Evolutionary conservation across 2,329 filamentous ascomycete species (phyloP), one percentile per base, ranked within the genome.

Genomic region (Neofusicoccum sp.): DNA sequence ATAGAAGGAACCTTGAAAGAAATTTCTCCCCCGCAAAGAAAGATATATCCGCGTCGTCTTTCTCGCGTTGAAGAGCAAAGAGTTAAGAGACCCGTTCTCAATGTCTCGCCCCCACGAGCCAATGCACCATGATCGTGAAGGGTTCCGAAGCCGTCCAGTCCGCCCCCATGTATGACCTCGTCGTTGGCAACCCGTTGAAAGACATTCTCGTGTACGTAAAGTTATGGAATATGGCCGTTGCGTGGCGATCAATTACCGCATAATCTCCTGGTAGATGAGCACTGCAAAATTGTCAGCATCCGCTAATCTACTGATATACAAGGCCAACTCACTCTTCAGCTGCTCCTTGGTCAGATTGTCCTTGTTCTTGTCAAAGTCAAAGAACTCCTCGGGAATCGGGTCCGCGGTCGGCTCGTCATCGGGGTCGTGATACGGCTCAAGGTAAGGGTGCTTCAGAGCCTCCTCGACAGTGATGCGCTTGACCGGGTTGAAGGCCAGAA

Each of bases 281-380:
- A 82, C 87, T 89, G 65, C 14, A 56, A 29, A 28, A 41, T 33
- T 49, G 68, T 75, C 69, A 71, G 67, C 56, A 48, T 47, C 62
- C 44, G 49, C 52, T 33, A 44, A 22, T 5, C 39, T 63, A 9
- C 14, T 39, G 9, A 49, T 37, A 16, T 39, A 58, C 45, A 28
- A 34, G 39, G 8, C 37, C 14, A 45, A 76, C 82, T 74, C 76
- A 89, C 95, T 86, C 84, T 98, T 98, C 78, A 99, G 80, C 80
- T 99, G 93, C 81, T 99, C 95, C 82, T 99, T 99, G 83, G 91
- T 97, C 74, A 99, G 81, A 73, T 90, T 95, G 78, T 99, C 95
- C 87, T 99, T 99, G 85, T 98, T 96, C 86, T 97, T 97, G 81
- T 99, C 95, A 78, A 99, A 99, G 80, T 99, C 95, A 77, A 99